Percentiles rank a stretch among this genome's conserved stretches.
These are phyloP conservation scores for Flaveria floridana DNA, from an alignment of 140 eudicot species.

Conservation along the genomic window DNA sequence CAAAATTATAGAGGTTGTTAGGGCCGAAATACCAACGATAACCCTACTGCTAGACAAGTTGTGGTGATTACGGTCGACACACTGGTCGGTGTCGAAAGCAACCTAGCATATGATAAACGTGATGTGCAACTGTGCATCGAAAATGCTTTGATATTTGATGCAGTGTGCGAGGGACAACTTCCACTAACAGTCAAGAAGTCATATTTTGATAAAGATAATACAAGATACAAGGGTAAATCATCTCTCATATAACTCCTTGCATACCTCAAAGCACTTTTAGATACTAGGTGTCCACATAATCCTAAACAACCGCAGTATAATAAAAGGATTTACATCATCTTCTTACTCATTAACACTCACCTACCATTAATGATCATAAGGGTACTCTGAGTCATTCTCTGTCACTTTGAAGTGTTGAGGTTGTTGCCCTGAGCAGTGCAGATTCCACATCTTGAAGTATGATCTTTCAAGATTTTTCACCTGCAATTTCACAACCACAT, in stretches of 20 bases:
- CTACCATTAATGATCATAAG: constrained; percentile 60
- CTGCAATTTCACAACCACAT: constrained; percentile 35
- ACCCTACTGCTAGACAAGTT: neutral
- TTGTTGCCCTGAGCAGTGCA: constrained; percentile 76
- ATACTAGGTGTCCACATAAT: constrained; percentile 13
- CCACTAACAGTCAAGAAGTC: constrained; percentile 13
- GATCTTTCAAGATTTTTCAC: constrained; percentile 83
- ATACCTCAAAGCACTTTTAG: constrained; percentile 28
- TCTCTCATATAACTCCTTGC: constrained; percentile 24
- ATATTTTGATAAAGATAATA: constrained; percentile 3
- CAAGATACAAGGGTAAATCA: neutral
- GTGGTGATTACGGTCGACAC: neutral
- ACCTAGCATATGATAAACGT: neutral
- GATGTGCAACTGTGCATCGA: neutral
- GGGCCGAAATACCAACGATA: neutral
- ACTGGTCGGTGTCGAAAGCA: neutral
- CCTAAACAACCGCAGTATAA: constrained; percentile 33
- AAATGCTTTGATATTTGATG: neutral
- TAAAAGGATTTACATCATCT: constrained; percentile 34
- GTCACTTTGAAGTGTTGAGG: constrained; percentile 81
- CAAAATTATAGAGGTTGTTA: no score
- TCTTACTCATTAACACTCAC: constrained; percentile 19
- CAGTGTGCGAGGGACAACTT: neutral
- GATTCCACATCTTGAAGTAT: constrained; percentile 90
- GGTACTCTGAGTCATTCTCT: constrained; percentile 76